Evolutionary conservation across 345 rosid genomes (phyloP).

Genomic region (Gossypium mustelinum): DNA sequence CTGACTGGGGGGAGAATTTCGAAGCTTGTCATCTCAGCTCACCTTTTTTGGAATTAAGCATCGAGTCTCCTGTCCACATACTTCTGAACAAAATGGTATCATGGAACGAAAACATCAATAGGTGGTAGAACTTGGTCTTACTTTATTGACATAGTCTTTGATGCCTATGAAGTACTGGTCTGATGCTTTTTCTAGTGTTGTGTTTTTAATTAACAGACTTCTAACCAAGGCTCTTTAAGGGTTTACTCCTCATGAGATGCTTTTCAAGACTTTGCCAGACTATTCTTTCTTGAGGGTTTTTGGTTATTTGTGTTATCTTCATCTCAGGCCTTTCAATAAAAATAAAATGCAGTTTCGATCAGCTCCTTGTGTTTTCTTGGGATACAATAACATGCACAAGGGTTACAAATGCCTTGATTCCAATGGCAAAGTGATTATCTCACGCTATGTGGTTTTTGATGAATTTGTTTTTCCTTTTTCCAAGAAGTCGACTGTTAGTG

Average conservation of each 20-base stretch:
- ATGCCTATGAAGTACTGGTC: not conserved
- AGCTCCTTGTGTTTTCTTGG: too few species aligned
- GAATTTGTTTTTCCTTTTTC: not conserved
- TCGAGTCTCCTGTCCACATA: not conserved
- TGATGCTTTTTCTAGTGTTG: too few species aligned
- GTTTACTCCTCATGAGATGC: too few species aligned
- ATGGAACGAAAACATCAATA: not conserved
- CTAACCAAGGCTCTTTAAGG: too few species aligned
- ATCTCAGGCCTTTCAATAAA: too few species aligned
- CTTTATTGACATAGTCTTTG: not conserved
- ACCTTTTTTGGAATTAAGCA: not conserved
- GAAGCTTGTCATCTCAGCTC: not conserved
- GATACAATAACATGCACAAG: not conserved
- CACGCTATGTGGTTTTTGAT: not conserved
- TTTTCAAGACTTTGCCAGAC: too few species aligned
- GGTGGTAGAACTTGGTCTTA: not conserved
- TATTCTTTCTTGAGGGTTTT: too few species aligned
- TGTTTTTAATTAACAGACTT: not conserved
- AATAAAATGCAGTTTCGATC: too few species aligned
- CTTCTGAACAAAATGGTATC: not conserved
- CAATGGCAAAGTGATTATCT: too few species aligned
- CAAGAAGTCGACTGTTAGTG: too few species aligned
- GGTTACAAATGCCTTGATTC: not conserved
- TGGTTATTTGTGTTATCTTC: too few species aligned
- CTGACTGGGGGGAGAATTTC: not conserved